phyloP scores from a whole-genome alignment of 768 basidiomycete genomes.

The Pulveroboletus frians region DNA sequence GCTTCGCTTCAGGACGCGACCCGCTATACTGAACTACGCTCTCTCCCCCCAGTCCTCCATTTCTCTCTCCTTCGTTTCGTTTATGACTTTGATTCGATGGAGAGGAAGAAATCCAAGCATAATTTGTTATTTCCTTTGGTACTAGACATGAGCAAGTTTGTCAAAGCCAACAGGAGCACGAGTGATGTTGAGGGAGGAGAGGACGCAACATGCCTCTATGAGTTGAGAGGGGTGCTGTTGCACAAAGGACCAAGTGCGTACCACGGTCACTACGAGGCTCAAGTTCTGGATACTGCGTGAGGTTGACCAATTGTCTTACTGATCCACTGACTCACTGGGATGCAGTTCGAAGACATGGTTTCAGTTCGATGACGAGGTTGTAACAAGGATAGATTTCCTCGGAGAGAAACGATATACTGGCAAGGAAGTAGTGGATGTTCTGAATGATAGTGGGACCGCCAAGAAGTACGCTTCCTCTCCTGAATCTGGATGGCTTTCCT shows the following conservation, averaged over 20 bases:
- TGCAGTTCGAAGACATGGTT: conserved; percentile 72
- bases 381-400: conserved; percentile 56
- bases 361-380: conserved; percentile 87
- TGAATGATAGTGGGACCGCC: conserved; percentile 18
- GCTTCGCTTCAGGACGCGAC: conserved; percentile 70
- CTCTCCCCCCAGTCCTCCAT: conserved; percentile 84
- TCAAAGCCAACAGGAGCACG: conserved; percentile 31
- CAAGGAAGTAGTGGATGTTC: conserved; percentile 28
- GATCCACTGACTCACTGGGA: conserved; percentile 3
- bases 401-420: conserved; percentile 39
- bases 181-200: conserved; percentile 14
- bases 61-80: conserved; percentile 93
- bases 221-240: conserved; percentile 76
- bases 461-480: conserved; percentile 25
- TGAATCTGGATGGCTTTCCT: neutral
- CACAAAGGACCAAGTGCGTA: conserved; percentile 94
- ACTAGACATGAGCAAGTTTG: conserved; percentile 68
- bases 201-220: conserved; percentile 49
- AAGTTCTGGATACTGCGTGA: conserved; percentile 69
- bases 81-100: conserved; percentile 71
- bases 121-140: conserved; percentile 68
- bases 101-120: conserved; percentile 85
- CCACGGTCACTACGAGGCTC: conserved; percentile 85
- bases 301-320: conserved; percentile 18
- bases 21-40: conserved; percentile 63